Conservation (phyloP, 345 rosid species). For the Capsella bursapastoris region DNA sequence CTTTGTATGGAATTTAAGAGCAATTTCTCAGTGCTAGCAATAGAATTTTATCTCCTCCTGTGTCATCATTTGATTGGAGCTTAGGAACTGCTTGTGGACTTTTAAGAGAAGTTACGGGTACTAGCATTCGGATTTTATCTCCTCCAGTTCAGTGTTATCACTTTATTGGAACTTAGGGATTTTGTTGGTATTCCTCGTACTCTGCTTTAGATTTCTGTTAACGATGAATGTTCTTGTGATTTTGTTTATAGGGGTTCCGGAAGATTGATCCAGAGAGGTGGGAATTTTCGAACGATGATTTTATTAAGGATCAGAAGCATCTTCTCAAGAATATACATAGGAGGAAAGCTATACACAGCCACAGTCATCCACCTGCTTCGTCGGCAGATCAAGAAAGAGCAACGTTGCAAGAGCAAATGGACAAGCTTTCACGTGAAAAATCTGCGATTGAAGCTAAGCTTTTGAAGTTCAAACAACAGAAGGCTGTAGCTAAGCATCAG, state of each 20-base stretch:
- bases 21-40: too few species aligned
- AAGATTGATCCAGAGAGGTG: conserved; percentile 92
- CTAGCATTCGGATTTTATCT: not conserved
- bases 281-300: conserved; percentile 93
- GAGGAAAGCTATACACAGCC: conserved; percentile 93
- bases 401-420: conserved; percentile 68
- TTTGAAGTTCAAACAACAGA: conserved; percentile 57
- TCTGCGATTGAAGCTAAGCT: conserved; percentile 69
- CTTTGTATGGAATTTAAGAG: too few species aligned
- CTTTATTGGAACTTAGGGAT: conserved; percentile 2
- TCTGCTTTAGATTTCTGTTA: not conserved
- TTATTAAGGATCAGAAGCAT: conserved; percentile 83
- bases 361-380: conserved; percentile 66
- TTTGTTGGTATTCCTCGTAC: not conserved
- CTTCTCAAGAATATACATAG: conserved; percentile 88
- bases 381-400: conserved; percentile 71
- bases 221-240: conserved; percentile 9
- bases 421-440: conserved; percentile 71
- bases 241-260: conserved; percentile 72
- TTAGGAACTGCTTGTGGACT: too few species aligned
- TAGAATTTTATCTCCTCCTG: too few species aligned
- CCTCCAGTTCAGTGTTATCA: not conserved
- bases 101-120: too few species aligned
- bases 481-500: conserved; percentile 61
- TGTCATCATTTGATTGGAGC: too few species aligned